Base-by-base conservation (phyloP, 139 green algal species). In the Picochlorum costavermella region DNA sequence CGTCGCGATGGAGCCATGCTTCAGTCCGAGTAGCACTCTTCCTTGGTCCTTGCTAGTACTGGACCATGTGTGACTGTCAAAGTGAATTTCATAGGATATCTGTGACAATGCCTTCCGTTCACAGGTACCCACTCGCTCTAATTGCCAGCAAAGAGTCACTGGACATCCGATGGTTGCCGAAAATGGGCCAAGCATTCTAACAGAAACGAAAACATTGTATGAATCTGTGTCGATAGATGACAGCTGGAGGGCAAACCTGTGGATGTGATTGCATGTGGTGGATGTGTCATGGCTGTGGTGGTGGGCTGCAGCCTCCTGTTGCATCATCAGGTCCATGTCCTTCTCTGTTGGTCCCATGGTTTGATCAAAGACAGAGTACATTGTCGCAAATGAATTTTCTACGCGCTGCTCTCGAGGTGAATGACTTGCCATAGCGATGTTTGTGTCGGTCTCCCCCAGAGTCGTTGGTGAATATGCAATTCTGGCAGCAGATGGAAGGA, bases 151-250 rank as follows among this genome's bases (percentile, higher is more conserved):
- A 20, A 84, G 62, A 20, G 61, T 75, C 20, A 75, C 61, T 20
- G 71, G 60, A 64, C 68, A 64, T 16, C 64, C 75, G 20, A 70
- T 43, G 12, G 56, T 71, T 40, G 71, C 75, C 17, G 66, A 55
- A 50, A 83, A 78, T 28, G 78, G 78, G 1, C 78, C 78, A 51
- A 84, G 64, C 44, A 83, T 67, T 5, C 68, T 65, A 6, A 82
- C 33, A 17, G 49, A 56, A 13, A 84, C 67, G 2, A 65, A 63
- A 26, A 65, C 72, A 31, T 67, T 59, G 60, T 56, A 17, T 17
- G 23, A 31, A 2, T 59, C 58, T 14, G 23, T 64, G 57, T 64
- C 58, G 5, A 55, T 17, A 4, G 60, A 23, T 59, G 60, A 55
- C 26, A 64, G 25, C 25, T 59, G 12, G 8, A 66, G 40, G 44